Evolutionary conservation across 2,329 filamentous ascomycete genomes (phyloP).

Genomic region (Stagonosporopsis vannaccii): DNA sequence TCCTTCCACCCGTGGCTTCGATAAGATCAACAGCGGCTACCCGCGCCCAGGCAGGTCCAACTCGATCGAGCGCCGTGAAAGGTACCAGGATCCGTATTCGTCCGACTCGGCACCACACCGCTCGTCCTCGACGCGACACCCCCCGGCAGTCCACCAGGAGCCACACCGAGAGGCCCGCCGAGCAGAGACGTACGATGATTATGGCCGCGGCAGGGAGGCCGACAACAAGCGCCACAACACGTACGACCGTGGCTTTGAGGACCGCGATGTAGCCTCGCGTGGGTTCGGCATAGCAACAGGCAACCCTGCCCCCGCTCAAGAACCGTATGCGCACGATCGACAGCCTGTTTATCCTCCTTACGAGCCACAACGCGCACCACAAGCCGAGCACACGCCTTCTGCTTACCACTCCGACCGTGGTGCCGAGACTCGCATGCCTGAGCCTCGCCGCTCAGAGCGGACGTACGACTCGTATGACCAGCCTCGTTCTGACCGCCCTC

Average conservation of each 20-base stretch:
- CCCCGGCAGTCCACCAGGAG: slow-evolving; percentile 58
- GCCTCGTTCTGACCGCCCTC: slow-evolving; percentile 28
- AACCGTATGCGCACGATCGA: slow-evolving; percentile 51
- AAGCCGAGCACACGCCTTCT: slow-evolving; percentile 28
- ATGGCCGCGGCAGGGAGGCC: slow-evolving; percentile 51
- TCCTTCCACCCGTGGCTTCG: slow-evolving; percentile 73
- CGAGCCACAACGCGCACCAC: slow-evolving; percentile 17
- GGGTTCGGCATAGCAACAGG: slow-evolving; percentile 56
- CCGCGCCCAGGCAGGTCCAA: slow-evolving; percentile 34
- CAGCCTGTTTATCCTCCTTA: slow-evolving; percentile 38
- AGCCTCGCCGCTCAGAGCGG: slow-evolving; percentile 28
- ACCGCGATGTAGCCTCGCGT: slow-evolving; percentile 54
- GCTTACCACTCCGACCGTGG: slow-evolving; percentile 23
- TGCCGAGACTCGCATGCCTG: slow-evolving; percentile 41
- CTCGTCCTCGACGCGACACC: slow-evolving; percentile 52
- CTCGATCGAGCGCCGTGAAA: slow-evolving; percentile 46
- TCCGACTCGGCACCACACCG: slow-evolving; percentile 37
- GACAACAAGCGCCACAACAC: slow-evolving; percentile 47
- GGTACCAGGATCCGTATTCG: slow-evolving; percentile 49
- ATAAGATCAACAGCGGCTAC: slow-evolving; percentile 64
- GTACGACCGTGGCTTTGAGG: slow-evolving; percentile 43
- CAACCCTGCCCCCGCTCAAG: slow-evolving; percentile 25
- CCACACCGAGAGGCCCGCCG: slow-evolving; percentile 51
- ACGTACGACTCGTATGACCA: slow-evolving; percentile 38
- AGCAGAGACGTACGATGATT: slow-evolving; percentile 52